phyloP scores from a whole-genome alignment of 805 yeast species.

The Metschnikowia similis region DNA sequence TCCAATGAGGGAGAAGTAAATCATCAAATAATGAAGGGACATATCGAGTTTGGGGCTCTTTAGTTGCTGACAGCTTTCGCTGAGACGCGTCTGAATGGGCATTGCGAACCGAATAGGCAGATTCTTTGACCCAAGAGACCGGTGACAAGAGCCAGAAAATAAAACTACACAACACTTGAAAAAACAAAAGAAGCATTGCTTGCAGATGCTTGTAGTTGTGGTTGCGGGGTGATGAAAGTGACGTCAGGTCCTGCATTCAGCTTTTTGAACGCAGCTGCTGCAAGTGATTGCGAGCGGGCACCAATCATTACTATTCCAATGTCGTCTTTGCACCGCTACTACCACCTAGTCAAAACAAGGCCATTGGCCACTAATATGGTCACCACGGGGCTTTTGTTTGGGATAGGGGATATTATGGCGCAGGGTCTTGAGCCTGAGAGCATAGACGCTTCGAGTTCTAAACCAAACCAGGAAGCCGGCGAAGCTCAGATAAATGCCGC shows the following conservation, averaged over 20 bases:
- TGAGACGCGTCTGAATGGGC: too few species aligned
- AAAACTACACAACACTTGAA: too few species aligned
- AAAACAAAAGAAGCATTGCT: too few species aligned
- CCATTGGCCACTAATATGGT: constrained; percentile 46
- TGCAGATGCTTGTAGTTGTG: too few species aligned
- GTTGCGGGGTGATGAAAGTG: too few species aligned
- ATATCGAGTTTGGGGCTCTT: too few species aligned
- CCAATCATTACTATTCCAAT: not conserved
- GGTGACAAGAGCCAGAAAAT: too few species aligned
- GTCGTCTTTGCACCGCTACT: constrained; percentile 17
- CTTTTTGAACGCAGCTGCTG: not conserved
- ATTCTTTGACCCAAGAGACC: too few species aligned
- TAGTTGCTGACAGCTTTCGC: too few species aligned
- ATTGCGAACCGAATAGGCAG: too few species aligned
- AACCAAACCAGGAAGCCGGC: not conserved
- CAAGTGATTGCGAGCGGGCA: not conserved
- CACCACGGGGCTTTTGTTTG: constrained; percentile 57
- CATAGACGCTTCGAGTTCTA: not conserved
- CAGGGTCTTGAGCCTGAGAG: constrained; percentile 37
- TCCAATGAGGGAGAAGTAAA: too few species aligned
- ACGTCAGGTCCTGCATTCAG: not conserved
- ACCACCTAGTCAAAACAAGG: constrained; percentile 24
- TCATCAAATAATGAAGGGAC: too few species aligned
- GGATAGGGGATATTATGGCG: constrained; percentile 72
- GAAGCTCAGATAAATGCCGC: not conserved